Evolutionary conservation across 176 grass and related monocot genomes (phyloP), one percentile per base, ranked within the genome.

Genomic region (Panicum miliaceum): DNA sequence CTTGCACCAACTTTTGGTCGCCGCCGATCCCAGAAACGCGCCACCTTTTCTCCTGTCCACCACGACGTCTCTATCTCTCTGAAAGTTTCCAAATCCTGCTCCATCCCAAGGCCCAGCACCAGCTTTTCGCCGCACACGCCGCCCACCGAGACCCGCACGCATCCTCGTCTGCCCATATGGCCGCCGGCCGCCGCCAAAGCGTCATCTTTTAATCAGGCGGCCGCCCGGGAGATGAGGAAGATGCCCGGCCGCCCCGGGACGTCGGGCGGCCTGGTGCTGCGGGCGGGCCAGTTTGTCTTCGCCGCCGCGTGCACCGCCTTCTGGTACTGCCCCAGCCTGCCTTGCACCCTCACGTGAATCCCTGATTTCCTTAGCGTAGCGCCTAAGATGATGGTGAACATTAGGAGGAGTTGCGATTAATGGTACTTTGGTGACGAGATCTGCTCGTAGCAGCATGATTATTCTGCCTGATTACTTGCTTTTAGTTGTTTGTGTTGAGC

Each of bases 301-400:
- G 96, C 96, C 18, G 96, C 87, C 69, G 93, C 81, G 71, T 99
- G 89, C 58, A 95, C 96, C 64, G 93, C 93, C 85, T 98, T 96
- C 85, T 98, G 93, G 96, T 98, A 88, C 73, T 3, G 0, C 3
- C 10, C 12, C 26, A 27, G 14, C 46, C 12, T 52, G 18, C 26
- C n/a, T 64, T 51, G 6, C 26, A 3, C 4, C 69, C 69, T 15
- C 60, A 63, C 48, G 13, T 48, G 59, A 48, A 68, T 38, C 22
- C 35, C 18, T n/a, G 62, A 50, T 52, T 79, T 35, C 12, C 34
- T 80, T 65, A 15, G 40, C 27, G 69, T 57, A 19, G 50, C 48
- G 48, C 47, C 71, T 56, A 3, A n/a, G n/a, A 37, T 56, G 19
- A 4, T 22, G 8, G 18, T 77, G 36, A 76, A 10, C 34, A 25